Percentiles rank a stretch among this genome's conserved stretches.
Conservation (phyloP, 1,284 basidiomycete genomes). For the Exobasidium cylindrosporum region DNA sequence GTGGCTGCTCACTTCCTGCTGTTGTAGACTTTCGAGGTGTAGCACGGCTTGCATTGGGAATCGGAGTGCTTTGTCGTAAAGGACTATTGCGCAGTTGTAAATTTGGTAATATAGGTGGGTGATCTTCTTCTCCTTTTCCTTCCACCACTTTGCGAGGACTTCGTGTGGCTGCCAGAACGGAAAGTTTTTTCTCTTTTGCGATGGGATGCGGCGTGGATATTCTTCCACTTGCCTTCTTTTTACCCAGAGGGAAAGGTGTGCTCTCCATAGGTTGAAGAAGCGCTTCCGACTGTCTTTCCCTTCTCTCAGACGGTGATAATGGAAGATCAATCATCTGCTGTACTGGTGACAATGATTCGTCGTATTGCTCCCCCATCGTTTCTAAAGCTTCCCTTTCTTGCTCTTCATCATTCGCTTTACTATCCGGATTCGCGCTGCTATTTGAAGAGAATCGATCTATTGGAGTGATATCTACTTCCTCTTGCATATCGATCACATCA, state of each 20-base stretch:
- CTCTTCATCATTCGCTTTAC: no score
- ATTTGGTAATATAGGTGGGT: neutral
- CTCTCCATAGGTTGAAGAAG: neutral
- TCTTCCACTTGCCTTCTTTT: neutral
- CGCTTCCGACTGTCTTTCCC: neutral
- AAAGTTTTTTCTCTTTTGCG: neutral
- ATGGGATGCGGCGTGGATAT: neutral
- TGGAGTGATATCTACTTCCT: neutral
- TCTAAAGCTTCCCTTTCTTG: no score
- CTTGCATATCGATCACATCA: neutral
- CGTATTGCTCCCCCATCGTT: no score
- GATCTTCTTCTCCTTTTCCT: neutral
- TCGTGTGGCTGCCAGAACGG: neutral
- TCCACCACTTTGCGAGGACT: neutral
- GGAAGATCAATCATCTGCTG: neutral
- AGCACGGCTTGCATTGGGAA: no score
- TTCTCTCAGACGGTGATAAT: neutral
- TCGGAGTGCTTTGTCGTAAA: no score
- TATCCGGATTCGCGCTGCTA: no score
- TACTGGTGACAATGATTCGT: no score
- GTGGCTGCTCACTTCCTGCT: neutral
- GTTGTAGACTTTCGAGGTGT: neutral
- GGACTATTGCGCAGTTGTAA: no score
- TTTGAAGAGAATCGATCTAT: no score
- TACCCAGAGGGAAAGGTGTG: neutral